Percentiles rank a stretch among this genome's conserved stretches.
Evolutionary conservation across 2,329 filamentous ascomycete genomes (phyloP).

Genomic region (Pseudopyrenochaeta lycopersici): DNA sequence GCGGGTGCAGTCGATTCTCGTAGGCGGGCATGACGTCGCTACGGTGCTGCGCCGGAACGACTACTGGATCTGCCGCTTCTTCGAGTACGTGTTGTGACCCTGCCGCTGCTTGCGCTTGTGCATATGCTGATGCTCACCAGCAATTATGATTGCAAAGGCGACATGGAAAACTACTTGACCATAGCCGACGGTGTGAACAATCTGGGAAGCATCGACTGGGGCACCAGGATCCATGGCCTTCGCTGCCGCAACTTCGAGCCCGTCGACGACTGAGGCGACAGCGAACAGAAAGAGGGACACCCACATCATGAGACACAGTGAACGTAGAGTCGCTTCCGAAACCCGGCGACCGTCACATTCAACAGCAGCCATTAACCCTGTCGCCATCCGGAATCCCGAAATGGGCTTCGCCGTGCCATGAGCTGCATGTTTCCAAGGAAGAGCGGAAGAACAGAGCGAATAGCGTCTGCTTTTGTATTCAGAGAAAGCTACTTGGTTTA

Average conservation of each 20-base stretch:
- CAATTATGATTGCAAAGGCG: constrained; percentile 41
- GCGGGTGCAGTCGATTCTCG: constrained; percentile 39
- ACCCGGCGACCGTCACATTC: not conserved
- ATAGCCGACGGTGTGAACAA: constrained; percentile 45
- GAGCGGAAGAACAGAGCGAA: too few species aligned
- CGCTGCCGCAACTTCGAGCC: constrained; percentile 32
- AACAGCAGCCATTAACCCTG: too few species aligned
- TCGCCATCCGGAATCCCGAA: too few species aligned
- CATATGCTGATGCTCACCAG: constrained; percentile 21
- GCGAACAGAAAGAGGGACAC: not conserved
- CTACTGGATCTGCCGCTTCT: constrained; percentile 46
- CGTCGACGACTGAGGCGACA: constrained; percentile 10
- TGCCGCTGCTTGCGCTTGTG: not conserved
- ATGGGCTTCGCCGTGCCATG: too few species aligned
- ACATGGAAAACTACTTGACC: constrained; percentile 26
- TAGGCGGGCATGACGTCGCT: constrained; percentile 40
- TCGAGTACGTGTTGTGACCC: constrained; percentile 35
- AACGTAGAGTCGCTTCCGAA: not conserved
- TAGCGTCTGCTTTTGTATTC: too few species aligned
- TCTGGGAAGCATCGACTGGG: constrained; percentile 39
- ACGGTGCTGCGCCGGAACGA: constrained; percentile 36
- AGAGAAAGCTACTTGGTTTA: too few species aligned
- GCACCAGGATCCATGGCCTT: constrained; percentile 37
- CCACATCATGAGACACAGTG: not conserved
- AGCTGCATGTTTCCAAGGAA: too few species aligned